Percentiles rank a stretch among this genome's conserved stretches.
Evolutionary conservation across 2,329 filamentous ascomycete genomes (phyloP).

Genomic region (Pochonia chlamydosporia): DNA sequence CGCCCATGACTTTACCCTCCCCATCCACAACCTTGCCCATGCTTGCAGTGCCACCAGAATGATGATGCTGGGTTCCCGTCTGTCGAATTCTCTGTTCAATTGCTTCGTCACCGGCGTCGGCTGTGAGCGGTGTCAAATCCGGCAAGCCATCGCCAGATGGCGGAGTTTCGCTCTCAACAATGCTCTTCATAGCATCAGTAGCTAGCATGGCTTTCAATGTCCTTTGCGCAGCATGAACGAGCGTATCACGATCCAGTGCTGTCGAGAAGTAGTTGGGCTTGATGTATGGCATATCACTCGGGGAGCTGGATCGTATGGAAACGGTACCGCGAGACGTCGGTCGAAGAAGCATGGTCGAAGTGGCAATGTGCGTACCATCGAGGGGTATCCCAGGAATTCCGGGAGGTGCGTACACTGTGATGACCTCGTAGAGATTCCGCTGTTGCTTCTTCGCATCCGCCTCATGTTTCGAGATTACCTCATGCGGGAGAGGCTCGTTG

Average conservation of each 20-base stretch:
- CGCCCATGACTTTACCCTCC: neutral
- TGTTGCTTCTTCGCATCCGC: neutral
- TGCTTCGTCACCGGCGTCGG: neutral
- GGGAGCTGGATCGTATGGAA: neutral
- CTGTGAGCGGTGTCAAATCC: neutral
- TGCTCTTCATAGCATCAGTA: neutral
- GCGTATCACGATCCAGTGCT: neutral
- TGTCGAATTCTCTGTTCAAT: neutral
- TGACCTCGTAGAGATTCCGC: neutral
- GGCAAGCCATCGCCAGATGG: neutral
- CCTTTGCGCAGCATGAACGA: neutral
- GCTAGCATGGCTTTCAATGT: neutral
- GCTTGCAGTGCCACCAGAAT: neutral
- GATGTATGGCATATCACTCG: neutral
- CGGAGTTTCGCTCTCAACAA: neutral
- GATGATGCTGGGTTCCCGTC: neutral
- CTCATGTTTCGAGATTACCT: neutral
- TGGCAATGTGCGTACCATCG: neutral
- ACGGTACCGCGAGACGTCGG: neutral
- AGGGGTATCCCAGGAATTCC: neutral
- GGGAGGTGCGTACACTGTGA: neutral
- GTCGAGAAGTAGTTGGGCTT: neutral
- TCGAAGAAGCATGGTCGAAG: neutral
- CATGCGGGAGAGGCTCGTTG: neutral
- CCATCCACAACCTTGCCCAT: constrained; percentile 1